These are phyloP conservation scores for Cordyceps farinosa DNA, from an alignment of 2,329 filamentous ascomycete species.

Conservation along the genomic window DNA sequence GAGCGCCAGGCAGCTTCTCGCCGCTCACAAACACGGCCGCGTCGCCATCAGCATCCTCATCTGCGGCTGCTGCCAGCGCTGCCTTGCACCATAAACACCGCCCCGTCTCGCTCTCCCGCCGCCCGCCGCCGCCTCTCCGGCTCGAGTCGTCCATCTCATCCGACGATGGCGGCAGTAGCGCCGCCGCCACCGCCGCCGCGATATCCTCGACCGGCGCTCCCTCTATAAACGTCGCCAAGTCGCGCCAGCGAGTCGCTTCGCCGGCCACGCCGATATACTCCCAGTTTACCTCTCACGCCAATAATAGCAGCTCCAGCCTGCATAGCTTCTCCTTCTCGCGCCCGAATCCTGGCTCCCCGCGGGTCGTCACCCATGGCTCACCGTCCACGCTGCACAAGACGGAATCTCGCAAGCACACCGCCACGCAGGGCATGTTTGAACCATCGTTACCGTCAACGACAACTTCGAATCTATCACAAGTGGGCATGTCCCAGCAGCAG, in stretches of 20 bases:
- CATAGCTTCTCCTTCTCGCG: slow-evolving; percentile 60
- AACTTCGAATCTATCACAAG: slow-evolving; percentile 51
- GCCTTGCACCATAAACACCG: slow-evolving; percentile 20
- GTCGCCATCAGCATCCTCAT: slow-evolving; percentile 19
- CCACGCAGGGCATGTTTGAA: slow-evolving; percentile 74
- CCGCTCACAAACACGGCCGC: slow-evolving; percentile 37
- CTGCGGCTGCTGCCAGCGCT: slow-evolving; percentile 24
- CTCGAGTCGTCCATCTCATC: slow-evolving; percentile 27
- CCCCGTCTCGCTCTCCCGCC: slow-evolving; percentile 25
- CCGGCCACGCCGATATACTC: slow-evolving; percentile 46
- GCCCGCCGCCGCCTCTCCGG: slow-evolving; percentile 33
- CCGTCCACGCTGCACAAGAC: slow-evolving; percentile 33
- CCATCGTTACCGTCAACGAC: slow-evolving; percentile 63
- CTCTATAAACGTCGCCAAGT: slow-evolving; percentile 45
- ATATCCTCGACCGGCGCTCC: slow-evolving; percentile 25
- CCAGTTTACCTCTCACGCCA: slow-evolving; percentile 45
- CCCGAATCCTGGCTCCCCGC: slow-evolving; percentile 37
- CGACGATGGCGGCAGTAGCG: slow-evolving; percentile 12
- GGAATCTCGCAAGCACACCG: slow-evolving; percentile 64
- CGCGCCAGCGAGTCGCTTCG: slow-evolving; percentile 37
- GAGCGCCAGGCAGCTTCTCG: slow-evolving; percentile 55
- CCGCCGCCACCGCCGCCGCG: slow-evolving; percentile 24
- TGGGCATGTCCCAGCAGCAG: slow-evolving; percentile 46
- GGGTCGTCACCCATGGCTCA: slow-evolving; percentile 29
- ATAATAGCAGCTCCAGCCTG: slow-evolving; percentile 43